Conservation (phyloP, 1,284 basidiomycete species). For the Malassezia globosa region DNA sequence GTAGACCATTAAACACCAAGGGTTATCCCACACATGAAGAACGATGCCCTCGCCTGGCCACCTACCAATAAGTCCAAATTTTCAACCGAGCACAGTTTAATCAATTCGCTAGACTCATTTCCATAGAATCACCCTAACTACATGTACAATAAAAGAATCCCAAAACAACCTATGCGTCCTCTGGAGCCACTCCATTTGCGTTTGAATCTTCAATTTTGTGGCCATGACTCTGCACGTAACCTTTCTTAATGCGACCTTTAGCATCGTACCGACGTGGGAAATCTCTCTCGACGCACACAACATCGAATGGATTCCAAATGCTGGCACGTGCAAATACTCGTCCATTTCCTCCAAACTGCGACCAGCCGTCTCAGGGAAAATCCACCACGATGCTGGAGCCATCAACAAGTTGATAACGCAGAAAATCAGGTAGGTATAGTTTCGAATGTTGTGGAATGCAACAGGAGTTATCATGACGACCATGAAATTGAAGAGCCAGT, state of each 20-base stretch:
- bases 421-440: conserved; percentile 29
- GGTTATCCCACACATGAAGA: too few relatives aligned
- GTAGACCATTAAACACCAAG: too few relatives aligned
- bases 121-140: too few relatives aligned
- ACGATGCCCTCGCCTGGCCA: too few relatives aligned
- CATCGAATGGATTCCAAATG: conserved; percentile 37
- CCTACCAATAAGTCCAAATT: too few relatives aligned
- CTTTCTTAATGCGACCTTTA: conserved; percentile 21
- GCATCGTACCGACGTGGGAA: conserved; percentile 38
- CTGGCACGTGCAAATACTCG: conserved; percentile 32
- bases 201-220: too few relatives aligned
- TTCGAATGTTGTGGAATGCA: conserved; percentile 22
- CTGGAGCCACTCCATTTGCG: too few relatives aligned
- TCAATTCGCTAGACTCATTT: too few relatives aligned
- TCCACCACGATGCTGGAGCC: conserved; percentile 23
- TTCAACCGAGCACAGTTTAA: too few relatives aligned
- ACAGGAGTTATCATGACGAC: conserved; percentile 39
- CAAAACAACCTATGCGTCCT: too few relatives aligned
- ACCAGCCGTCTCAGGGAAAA: conserved; percentile 41
- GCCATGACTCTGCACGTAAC: not conserved
- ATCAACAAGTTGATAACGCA: conserved; percentile 32
- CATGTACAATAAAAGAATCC: too few relatives aligned
- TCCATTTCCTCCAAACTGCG: conserved; percentile 41
- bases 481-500: conserved; percentile 43
- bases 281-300: conserved; percentile 29